A percentile compares a stretch with the other conserved stretches of the same genome.
Evolutionary conservation across 345 rosid genomes (phyloP).

Genomic region (Eucalyptus erythrocorys): DNA sequence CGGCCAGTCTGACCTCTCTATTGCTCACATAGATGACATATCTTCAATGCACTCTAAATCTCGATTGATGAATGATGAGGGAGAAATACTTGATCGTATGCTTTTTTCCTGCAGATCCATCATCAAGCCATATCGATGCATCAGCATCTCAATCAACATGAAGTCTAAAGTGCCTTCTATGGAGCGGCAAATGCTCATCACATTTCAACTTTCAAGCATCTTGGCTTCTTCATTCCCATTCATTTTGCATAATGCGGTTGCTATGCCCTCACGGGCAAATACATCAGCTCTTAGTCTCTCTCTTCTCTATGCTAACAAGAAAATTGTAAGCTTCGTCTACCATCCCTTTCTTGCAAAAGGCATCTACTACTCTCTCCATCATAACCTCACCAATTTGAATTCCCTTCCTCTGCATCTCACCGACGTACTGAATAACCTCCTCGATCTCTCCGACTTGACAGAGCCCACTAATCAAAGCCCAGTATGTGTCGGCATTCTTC

Average conservation of each 20-base stretch:
- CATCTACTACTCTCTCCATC: slow-evolving; percentile 13
- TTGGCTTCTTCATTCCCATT: neutral
- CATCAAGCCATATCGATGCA: neutral
- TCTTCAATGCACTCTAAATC: neutral
- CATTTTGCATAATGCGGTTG: neutral
- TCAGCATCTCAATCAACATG: neutral
- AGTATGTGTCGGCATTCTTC: slow-evolving; percentile 28
- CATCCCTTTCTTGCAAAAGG: slow-evolving; percentile 23
- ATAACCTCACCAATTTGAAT: slow-evolving; percentile 21
- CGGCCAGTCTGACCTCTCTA: neutral
- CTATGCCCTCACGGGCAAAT: neutral
- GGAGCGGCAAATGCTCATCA: neutral
- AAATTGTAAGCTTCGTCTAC: slow-evolving; percentile 14
- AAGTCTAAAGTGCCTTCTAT: neutral
- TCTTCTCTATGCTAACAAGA: slow-evolving; percentile 21
- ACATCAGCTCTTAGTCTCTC: slow-evolving; percentile 4
- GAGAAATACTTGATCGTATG: neutral
- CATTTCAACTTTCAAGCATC: neutral
- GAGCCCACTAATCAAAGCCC: slow-evolving; percentile 22
- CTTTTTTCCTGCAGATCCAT: neutral
- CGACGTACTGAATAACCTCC: slow-evolving; percentile 10
- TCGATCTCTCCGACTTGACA: slow-evolving; percentile 22
- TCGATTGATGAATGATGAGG: neutral
- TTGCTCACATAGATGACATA: neutral
- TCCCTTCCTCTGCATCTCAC: slow-evolving; percentile 26